Evolutionary conservation across 768 basidiomycete species (phyloP), one percentile per base, ranked within the genome.

Genomic region (Pilatotrama ljubarskyi): DNA sequence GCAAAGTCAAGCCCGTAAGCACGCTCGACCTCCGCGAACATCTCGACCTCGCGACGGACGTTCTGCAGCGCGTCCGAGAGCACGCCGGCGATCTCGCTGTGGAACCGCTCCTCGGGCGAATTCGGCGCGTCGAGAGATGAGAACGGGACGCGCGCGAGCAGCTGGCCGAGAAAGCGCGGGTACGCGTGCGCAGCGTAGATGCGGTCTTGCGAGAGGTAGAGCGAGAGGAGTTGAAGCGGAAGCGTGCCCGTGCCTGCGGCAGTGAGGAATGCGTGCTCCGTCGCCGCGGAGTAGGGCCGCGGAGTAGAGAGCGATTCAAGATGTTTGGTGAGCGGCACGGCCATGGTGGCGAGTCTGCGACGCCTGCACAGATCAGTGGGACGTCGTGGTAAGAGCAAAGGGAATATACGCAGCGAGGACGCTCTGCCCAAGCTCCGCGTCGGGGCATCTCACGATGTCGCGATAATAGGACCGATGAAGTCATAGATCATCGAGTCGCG

Each of bases 101-200:
- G 79, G 11, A 62, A 71, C 55, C 60, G 63, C 69, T 77, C 81
- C 57, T 68, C 69, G 36, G 64, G 61, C 5, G 79, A 73, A 13
- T 66, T 60, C 18, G 74, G 54, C 11, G 68, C 48, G 60, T 78
- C 64, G 8, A 71, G 59, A 1, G 73, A 71, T 24, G 76, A 69
- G 66, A 81, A 80, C 17, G 85, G 85, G 59, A 90, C 83, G 36
- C 79, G 77, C 7, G 83, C 67, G 62, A 92, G 85, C 47, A 90
- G 79, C 2, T 80, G 72, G 25, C 86, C 87, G 63, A 90, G 83
- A 75, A 88, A 88, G 52, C 81, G 82, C 14, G 89, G 87, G 69
- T 90, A 91, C 1, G 86, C 90, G 55, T 86, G 84, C 1, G 83
- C 82, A 29, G 88, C 89, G 69, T 91, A 91, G 55, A 87, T 81